Percentiles rank a stretch among this genome's conserved stretches.
Evolutionary conservation across 176 grass and related monocot species (phyloP).

Genomic region (Phoenix roebelenii): DNA sequence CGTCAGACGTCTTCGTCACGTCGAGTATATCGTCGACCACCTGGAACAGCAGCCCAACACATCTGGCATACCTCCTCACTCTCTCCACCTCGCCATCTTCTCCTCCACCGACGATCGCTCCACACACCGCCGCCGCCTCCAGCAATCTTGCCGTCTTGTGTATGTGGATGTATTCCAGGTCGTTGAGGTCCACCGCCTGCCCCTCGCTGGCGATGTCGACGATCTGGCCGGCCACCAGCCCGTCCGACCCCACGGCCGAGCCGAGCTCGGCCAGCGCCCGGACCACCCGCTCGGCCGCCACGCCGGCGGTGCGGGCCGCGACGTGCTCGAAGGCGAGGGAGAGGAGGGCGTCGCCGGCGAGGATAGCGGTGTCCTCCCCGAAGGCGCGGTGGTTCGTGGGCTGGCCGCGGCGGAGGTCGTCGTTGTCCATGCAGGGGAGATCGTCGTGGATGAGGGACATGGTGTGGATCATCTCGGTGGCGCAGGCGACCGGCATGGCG

Average conservation of each 20-base stretch:
- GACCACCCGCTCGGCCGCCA: constrained; percentile 18
- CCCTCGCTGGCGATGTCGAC: constrained; percentile 32
- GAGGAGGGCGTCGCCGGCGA: constrained; percentile 41
- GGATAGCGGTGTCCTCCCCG: constrained; percentile 30
- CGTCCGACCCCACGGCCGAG: constrained; percentile 15
- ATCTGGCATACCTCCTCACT: constrained; percentile 25
- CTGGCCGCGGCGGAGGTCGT: constrained; percentile 29
- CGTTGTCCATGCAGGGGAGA: constrained; percentile 62
- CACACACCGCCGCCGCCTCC: constrained; percentile 32
- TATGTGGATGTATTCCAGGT: constrained; percentile 41
- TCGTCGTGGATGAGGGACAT: constrained; percentile 52
- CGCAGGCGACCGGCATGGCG: constrained; percentile 34
- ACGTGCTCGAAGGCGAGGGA: constrained; percentile 43
- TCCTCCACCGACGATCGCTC: constrained; percentile 23
- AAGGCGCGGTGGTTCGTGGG: constrained; percentile 34
- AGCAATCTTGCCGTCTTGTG: constrained; percentile 43
- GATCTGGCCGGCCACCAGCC: constrained; percentile 30
- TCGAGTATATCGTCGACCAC: constrained; percentile 49
- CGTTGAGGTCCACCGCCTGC: constrained; percentile 6
- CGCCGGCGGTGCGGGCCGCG: background rate
- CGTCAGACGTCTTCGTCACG: constrained; percentile 36
- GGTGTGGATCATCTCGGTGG: constrained; percentile 47
- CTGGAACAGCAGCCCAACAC: constrained; percentile 35
- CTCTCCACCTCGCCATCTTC: constrained; percentile 17
- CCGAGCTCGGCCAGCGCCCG: constrained; percentile 34